These are phyloP conservation scores for Zanthoxylum bungeanum DNA, from an alignment of 345 rosid species.

Conservation along the genomic window DNA sequence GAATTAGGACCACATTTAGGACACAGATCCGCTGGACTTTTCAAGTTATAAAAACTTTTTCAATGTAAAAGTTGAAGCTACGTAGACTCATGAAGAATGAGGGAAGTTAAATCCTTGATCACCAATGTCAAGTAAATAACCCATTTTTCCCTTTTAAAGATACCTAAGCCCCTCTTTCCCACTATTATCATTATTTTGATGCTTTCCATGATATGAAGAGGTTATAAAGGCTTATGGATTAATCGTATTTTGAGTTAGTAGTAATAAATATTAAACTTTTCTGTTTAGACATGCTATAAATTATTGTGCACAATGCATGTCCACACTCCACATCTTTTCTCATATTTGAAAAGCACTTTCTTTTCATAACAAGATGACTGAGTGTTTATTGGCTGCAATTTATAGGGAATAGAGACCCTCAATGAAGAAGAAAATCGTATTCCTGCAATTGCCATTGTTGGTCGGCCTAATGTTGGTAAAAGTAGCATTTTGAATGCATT, in stretches of 20 bases:
- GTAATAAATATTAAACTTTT: not conserved
- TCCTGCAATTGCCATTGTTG: conserved; percentile 92
- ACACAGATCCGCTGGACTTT: not conserved
- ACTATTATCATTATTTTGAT: not conserved
- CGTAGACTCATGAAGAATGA: not conserved
- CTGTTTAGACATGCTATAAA: not conserved
- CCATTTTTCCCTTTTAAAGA: not conserved
- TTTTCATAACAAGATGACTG: not conserved
- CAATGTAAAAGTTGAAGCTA: not conserved
- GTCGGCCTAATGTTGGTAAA: conserved; percentile 96
- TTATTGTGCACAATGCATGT: not conserved
- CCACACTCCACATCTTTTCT: not conserved
- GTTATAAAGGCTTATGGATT: not conserved
- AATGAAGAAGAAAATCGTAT: conserved; percentile 64
- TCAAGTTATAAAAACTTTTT: not conserved
- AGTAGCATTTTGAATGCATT: conserved; percentile 97
- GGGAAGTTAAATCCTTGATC: not conserved
- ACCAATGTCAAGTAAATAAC: not conserved
- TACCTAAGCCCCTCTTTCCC: not conserved
- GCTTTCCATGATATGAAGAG: not conserved
- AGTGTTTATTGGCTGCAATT: conserved; percentile 11
- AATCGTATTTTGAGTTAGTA: not conserved
- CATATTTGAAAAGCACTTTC: not conserved
- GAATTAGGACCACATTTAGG: not conserved
- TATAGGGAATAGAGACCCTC: conserved; percentile 43